Base-by-base conservation (phyloP, 192 early-diverging fungal genomes). In the Coemansia sp. region DNA sequence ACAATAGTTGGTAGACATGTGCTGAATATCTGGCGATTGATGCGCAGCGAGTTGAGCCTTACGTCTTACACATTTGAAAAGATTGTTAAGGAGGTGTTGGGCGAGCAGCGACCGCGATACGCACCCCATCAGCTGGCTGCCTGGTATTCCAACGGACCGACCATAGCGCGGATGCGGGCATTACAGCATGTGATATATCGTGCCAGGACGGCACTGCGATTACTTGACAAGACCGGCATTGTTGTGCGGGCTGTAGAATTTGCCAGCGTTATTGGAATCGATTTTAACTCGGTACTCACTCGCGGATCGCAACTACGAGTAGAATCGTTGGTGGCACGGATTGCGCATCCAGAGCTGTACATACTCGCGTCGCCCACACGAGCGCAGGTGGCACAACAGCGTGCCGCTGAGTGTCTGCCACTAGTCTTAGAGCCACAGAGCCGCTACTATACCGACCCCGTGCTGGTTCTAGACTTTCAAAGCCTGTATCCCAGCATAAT, bases 231-330 rank as follows among this genome's bases (percentile, higher is more conserved):
- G 8, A 85, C 88, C 0, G 85, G 87, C 35, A 67, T 94, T 9
- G 72, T 97, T 20, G 85, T 75, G 35, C 76, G 90, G 14, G 92
- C 85, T 10, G 87, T 86, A 45, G 93, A 97, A 69, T 93, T 93
- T 79, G 92, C 95, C 2, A 84, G 88, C 53, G 86, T 97, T n/a
- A 96, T 92, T 73, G 96, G 95, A 0, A 90, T 97, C 5, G 91
- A 96, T 65, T 93, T 97, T 53, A 83, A 82, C 60, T 92, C 93
- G 16, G 92, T 94, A 18, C 69, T 98, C 1, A 91, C 88, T 0
- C 88, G 96, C 11, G 95, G 95, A 1, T 96, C 94, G 4, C 96
- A 98, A 73, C 94, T 88, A 71, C 91, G 90, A 57, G 95, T 98
- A 5, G 96, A 98, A 71, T 88, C 91, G 1, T 45, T 83, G 26